Base-by-base conservation (phyloP, 257 asterid genomes). In the Jacaranda copaia region DNA sequence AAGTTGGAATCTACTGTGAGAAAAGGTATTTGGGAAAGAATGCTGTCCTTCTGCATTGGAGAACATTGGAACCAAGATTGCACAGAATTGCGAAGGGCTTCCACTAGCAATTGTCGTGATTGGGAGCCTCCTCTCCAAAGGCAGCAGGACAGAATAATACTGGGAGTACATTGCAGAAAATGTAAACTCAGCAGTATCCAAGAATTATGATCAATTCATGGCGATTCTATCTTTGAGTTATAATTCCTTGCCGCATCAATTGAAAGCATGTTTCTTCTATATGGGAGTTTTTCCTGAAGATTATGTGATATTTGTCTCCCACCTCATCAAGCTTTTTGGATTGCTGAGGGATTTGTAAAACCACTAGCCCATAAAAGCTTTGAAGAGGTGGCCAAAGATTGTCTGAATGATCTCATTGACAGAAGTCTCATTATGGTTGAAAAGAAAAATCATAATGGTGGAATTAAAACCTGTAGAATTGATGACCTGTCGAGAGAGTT, bases 1-100 rank as follows among this genome's bases (percentile, higher is more conserved):
- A 11, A 82, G 86, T 66, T 82, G 86, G 86, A 19, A 63, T 20
- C 38, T 82, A 19, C 46, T 82, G 45, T 8, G 62, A n/a, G 11
- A 39, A 25, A 58, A 64, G 77, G 81, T 70, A 12, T 82, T 79
- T 48, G 64, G 57, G 7, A 19, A 52, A 45, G 76, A 70, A 46
- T 1, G 39, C 5, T 59, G 74, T 59, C 86, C 86, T 57, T 20
- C 14, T 20, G 81, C 70, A 3, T 51, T 82, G 12, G 79, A 69
- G 72, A 64, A 39, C 25, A 71, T 70, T 14, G 81, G 83, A 60
- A 70, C n/a, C 73, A 45, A 59, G 59, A 78, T 82, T 74, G 83
- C 73, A 9, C 38, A 55, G 0, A 60, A 40, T 57, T 72, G 81
- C 63, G 68, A 52, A 66, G 78, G 71, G 64, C 79, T 57, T 72